Evolutionary conservation across 345 rosid species (phyloP), one percentile per base, ranked within the genome.

Genomic region (Murraya koenigii): DNA sequence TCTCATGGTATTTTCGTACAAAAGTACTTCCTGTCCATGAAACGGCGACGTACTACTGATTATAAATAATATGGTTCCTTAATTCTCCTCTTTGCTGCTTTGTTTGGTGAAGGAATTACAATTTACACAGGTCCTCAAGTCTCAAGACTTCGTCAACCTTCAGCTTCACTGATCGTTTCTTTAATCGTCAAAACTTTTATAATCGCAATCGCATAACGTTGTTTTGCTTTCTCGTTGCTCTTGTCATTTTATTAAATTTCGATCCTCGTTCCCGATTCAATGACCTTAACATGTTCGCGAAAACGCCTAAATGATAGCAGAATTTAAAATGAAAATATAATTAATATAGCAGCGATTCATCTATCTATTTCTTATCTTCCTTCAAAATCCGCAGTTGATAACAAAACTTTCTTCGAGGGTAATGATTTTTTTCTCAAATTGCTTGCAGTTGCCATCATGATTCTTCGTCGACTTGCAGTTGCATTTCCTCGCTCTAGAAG

Each of bases 391-490:
- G 22, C 36, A 28, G 22, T 62, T 15, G 9, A 30, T 28, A 64
- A 64, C 41, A 10, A 22, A 23, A 3, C 17, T 23, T 39, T 33
- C 58, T 44, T 15, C 5, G 19, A 15, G 30, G 10, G n/a, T 47
- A 7, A 35, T 47, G 55, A 26, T 13, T 13, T 33, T 54, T 74
- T 19, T 67, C 28, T 55, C 11, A 76, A 54, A 54, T 55, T 33
- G 11, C 36, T 35, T 54, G 79, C 79, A 76, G 79, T 7, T 78
- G 3, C 30, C 15, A 61, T 69, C 85, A 80, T 85, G 89, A 79
- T 85, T 80, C 90, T 88, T 81, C 89, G 86, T 35, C 86, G 87
- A 56, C 67, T 79, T 35, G 69, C 83, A n/a, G n/a, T 8, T 1
- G 59, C 78, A 61, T 26, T 84, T 63, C 79, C 88, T 74, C 80